Evolutionary conservation across 164 flowering plant species (phyloP).

Genomic region (Dillenia turbinata): DNA sequence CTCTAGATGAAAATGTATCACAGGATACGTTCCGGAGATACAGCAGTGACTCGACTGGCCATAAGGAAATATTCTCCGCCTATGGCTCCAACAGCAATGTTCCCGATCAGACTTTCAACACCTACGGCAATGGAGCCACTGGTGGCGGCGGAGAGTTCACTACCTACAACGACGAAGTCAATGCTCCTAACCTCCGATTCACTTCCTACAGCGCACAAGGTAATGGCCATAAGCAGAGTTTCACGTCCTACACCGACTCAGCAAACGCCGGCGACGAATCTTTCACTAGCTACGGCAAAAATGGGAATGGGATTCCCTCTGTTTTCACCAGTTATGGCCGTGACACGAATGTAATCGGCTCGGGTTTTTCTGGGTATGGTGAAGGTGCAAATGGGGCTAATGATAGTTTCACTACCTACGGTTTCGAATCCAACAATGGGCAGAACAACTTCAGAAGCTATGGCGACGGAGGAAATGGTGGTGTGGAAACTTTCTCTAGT

Average conservation of each 20-base stretch:
- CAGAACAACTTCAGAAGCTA: constrained; percentile 47
- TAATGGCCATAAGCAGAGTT: constrained; percentile 38
- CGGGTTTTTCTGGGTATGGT: constrained; percentile 43
- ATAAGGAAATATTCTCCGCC: constrained; percentile 45
- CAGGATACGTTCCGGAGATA: constrained; percentile 52
- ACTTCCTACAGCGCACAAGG: constrained; percentile 44
- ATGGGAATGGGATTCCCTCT: constrained; percentile 36
- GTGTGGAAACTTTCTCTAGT: constrained; percentile 32
- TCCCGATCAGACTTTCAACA: constrained; percentile 42
- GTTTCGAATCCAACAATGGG: constrained; percentile 40
- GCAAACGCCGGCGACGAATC: constrained; percentile 54
- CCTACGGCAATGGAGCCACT: constrained; percentile 46
- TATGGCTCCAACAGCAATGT: constrained; percentile 64
- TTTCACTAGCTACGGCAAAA: constrained; percentile 58
- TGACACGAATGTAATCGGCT: constrained; percentile 48
- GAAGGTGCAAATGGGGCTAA: constrained; percentile 32
- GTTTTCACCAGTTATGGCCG: constrained; percentile 42
- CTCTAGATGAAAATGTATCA: constrained; percentile 43
- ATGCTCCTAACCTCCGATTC: constrained; percentile 63
- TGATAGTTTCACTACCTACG: constrained; percentile 49
- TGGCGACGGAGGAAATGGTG: constrained; percentile 43
- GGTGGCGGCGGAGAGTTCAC: constrained; percentile 72
- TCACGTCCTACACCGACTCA: constrained; percentile 42
- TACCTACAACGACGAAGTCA: constrained; percentile 42
- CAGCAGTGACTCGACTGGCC: constrained; percentile 50